Evolutionary conservation across 2,329 filamentous ascomycete species (phyloP), one percentile per base, ranked within the genome.

Genomic region (Balansia obtecta): DNA sequence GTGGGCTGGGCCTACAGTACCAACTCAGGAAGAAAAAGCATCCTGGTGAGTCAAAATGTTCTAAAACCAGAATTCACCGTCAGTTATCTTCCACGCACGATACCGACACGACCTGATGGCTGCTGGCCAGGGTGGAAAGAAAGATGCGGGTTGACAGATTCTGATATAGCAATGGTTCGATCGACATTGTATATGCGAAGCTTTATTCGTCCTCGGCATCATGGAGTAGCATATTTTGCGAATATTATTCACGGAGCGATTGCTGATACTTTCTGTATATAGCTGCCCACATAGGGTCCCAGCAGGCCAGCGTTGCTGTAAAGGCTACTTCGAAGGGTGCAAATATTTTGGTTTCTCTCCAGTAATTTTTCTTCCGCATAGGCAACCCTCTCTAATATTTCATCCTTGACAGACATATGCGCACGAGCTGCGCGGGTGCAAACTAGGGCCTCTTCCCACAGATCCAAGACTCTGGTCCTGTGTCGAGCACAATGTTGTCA

Each of bases 271-370:
- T 71, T 64, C 72, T 70, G 66, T 62, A 59, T 67, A 71, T 67
- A 83, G 79, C 75, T 72, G 72, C 71, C 63, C 66, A 75, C 61
- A 82, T 80, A 73, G 77, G 77, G 66, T 68, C 75, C 71, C 93
- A 93, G 81, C 84, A 95, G 82, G 93, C 93, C 75, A 85, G 83
- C 67, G 83, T 85, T 70, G 93, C 93, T 71, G 87, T 93, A 66
- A 97, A 98, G 82, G 87, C 93, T 71, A 86, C 89, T 68, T 85
- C 97, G 66, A 88, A 88, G 77, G 91, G 90, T 73, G 88, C 95
- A 89, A 79, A 88, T 85, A 58, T 34, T 53, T 47, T 27, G 16
- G 38, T 6, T 59, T 54, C 13, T 10, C 39, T 16, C 6, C 20
- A n/a, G 5, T 41, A 11, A 3, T 41, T 20, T 20, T 41, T 41